Conservation (phyloP, 2,329 filamentous ascomycete species). For the Sodiomyces alkalinus region DNA sequence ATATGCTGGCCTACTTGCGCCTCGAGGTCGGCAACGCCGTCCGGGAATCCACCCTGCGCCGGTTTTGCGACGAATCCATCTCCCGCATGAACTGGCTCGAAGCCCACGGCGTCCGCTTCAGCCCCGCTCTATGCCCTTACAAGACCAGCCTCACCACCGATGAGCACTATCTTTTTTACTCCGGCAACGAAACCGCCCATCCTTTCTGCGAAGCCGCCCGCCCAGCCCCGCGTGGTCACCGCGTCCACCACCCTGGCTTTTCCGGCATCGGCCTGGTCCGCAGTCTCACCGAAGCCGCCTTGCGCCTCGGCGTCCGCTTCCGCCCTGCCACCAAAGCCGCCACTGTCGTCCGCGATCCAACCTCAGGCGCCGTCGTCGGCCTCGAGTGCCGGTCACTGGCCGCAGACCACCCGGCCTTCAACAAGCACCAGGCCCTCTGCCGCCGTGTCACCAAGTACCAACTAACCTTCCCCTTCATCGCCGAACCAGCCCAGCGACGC, state of each 20-base stretch:
- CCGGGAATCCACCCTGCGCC: slow-evolving; percentile 5
- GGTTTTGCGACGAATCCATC: slow-evolving; percentile 9
- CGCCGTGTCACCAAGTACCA: neutral
- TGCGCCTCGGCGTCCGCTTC: no score
- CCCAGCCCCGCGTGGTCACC: slow-evolving; percentile 4
- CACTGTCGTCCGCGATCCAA: no score
- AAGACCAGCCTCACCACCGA: slow-evolving; percentile 8
- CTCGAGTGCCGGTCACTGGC: no score
- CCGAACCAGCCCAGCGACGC: neutral
- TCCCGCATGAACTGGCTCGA: slow-evolving; percentile 7
- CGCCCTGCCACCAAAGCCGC: no score
- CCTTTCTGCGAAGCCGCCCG: slow-evolving; percentile 2
- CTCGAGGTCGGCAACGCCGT: slow-evolving; percentile 5
- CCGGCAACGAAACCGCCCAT: slow-evolving; percentile 5
- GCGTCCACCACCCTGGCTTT: slow-evolving; percentile 1
- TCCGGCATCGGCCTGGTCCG: no score
- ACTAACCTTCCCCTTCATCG: neutral
- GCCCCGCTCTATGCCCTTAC: slow-evolving; percentile 5
- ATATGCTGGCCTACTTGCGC: slow-evolving; percentile 7
- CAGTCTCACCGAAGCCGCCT: no score
- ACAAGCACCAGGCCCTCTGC: no score
- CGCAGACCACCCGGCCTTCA: no score
- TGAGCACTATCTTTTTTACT: slow-evolving; percentile 3
- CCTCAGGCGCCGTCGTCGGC: no score
- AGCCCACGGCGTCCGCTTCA: slow-evolving; percentile 5